phyloP scores from a whole-genome alignment of 2,329 filamentous ascomycete genomes.

The Xylaria digitata region DNA sequence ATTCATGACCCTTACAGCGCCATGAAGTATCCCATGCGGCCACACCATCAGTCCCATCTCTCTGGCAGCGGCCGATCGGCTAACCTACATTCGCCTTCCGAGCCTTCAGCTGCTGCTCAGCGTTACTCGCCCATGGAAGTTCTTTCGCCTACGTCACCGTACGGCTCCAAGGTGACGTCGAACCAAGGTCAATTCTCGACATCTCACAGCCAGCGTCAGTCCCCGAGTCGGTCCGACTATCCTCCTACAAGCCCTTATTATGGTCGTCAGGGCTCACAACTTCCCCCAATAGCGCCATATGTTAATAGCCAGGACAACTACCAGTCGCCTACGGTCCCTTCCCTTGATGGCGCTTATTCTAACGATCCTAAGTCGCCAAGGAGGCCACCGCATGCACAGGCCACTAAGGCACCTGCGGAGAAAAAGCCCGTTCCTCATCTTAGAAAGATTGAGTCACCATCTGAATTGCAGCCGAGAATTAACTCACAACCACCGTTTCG shows the following conservation, averaged over 20 bases:
- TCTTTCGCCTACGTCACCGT: slow-evolving; percentile 82
- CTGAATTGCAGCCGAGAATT: slow-evolving; percentile 83
- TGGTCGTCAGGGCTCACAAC: slow-evolving; percentile 67
- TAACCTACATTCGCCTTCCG: slow-evolving; percentile 78
- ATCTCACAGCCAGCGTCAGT: slow-evolving; percentile 73
- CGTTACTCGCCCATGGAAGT: slow-evolving; percentile 97
- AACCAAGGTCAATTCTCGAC: slow-evolving; percentile 65
- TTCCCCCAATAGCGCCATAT: slow-evolving; percentile 79
- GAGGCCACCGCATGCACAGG: slow-evolving; percentile 59
- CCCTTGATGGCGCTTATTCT: slow-evolving; percentile 74
- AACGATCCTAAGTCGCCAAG: slow-evolving; percentile 69
- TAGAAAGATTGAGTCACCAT: slow-evolving; percentile 76
- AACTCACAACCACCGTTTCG: slow-evolving; percentile 90
- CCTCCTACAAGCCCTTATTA: slow-evolving; percentile 69
- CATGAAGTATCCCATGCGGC: slow-evolving; percentile 86
- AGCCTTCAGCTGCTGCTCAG: slow-evolving; percentile 85
- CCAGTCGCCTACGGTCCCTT: slow-evolving; percentile 75
- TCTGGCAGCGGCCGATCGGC: slow-evolving; percentile 61
- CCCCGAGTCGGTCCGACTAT: slow-evolving; percentile 78
- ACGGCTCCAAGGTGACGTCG: slow-evolving; percentile 71
- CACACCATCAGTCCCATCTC: slow-evolving; percentile 80
- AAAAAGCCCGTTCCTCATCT: slow-evolving; percentile 88
- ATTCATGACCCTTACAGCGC: slow-evolving; percentile 82
- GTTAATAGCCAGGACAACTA: slow-evolving; percentile 76
- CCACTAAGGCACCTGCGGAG: slow-evolving; percentile 55